Evolutionary conservation across 768 basidiomycete species (phyloP), one percentile per base, ranked within the genome.

Genomic region (Cytidiella melzeri): DNA sequence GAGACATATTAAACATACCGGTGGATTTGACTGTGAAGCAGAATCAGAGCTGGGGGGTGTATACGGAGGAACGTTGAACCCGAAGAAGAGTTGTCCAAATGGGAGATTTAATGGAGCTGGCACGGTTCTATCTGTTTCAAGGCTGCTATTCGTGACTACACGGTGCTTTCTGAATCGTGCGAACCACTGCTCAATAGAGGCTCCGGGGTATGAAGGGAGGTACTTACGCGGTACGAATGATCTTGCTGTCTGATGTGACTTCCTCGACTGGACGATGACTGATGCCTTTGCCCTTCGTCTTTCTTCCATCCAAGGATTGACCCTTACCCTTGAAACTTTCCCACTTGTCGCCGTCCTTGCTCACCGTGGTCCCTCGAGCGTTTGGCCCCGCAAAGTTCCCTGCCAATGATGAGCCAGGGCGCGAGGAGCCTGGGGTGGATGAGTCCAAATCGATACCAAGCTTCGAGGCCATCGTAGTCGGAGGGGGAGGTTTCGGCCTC

Each of bases 321-420:
- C 96, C 96, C 55, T 83, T 85, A 20, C 96, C 96, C 60, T 90
- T 95, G 74, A 99, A 99, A 54, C 86, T 91, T 67, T 98, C 96
- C 87, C 90, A 92, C 45, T 83, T 77, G 57, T 88, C 86, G 12
- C 87, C 87, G 34, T 70, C 87, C 62, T 87, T 89, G 65, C 83
- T 86, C 21, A 90, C 72, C 10, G 70, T 57, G 10, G 75, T 67
- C 18, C 68, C 57, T 10, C 77, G 73, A 34, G 30, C 15, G 21
- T 64, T 68, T 0, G 77, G 62, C 4, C 75, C 79, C 2, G 77
- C 72, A 55, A 87, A 85, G 13, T 79, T 83, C 21, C 84, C 86
- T 46, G 78, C 76, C 53, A 90, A 63, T 3, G 87, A 77, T 3
- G 87, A 90, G 0, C 78, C 80, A 6, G 92, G 89, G 37, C 92